Conservation (phyloP, 139 green algal species). For the Picochlorum sp. region DNA sequence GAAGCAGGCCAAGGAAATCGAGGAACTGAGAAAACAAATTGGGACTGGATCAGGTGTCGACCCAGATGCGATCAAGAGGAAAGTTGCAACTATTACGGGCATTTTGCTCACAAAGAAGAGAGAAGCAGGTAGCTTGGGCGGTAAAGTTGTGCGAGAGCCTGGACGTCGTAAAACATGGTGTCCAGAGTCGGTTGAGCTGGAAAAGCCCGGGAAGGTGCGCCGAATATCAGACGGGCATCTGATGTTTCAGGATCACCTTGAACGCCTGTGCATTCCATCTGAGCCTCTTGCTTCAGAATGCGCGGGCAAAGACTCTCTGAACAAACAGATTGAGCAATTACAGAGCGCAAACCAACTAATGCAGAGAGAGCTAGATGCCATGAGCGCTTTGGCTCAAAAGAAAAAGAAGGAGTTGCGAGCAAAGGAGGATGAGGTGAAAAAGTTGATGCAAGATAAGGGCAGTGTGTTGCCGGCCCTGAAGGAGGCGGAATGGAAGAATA, state of each 20-base stretch:
- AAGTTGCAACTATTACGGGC: no score
- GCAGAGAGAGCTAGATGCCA: constrained; percentile 52
- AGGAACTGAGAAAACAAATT: constrained; percentile 52
- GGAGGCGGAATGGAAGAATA: constrained; percentile 36
- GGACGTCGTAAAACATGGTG: no score
- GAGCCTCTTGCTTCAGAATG: background rate
- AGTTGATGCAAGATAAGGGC: constrained; percentile 36
- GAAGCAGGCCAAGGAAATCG: constrained; percentile 71
- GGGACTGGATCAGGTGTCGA: constrained; percentile 45
- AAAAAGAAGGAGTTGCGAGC: constrained; percentile 39
- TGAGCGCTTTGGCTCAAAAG: constrained; percentile 31
- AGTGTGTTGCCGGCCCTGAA: constrained; percentile 27
- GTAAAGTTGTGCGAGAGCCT: no score
- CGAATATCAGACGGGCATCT: no score
- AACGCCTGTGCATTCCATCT: background rate
- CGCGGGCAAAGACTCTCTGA: constrained; percentile 27
- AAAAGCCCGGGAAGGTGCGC: no score
- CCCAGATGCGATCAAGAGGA: constrained; percentile 31
- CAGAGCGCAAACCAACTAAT: constrained; percentile 49
- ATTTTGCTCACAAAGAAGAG: no score
- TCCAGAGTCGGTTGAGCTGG: no score
- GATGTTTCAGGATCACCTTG: background rate
- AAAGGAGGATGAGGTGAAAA: constrained; percentile 37
- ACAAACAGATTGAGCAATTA: constrained; percentile 20
- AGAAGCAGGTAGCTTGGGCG: no score